These are phyloP conservation scores for Scalesia atractyloides DNA, from an alignment of 129 eudicot species.

Conservation along the genomic window DNA sequence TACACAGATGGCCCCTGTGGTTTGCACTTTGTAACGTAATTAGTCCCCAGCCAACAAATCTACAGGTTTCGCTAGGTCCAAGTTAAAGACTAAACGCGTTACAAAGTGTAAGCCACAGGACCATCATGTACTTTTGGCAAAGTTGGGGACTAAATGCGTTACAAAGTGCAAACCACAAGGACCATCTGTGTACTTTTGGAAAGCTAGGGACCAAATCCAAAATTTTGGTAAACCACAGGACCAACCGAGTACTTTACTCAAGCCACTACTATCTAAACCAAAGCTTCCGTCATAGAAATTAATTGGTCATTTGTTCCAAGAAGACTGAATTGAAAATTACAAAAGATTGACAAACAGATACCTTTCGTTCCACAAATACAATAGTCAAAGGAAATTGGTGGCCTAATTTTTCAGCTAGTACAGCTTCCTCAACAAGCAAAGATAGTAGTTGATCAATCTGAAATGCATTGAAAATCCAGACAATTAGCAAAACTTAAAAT, in stretches of 20 bases:
- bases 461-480: conserved; percentile 21
- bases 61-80: too few relatives aligned
- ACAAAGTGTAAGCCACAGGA: too few relatives aligned
- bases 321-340: not conserved
- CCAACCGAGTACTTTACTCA: not conserved
- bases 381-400: conserved; percentile 74
- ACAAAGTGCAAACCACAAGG: too few relatives aligned
- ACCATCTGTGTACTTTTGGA: too few relatives aligned
- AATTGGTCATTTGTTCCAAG: not conserved
- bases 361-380: conserved; percentile 93
- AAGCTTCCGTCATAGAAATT: not conserved
- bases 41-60: too few relatives aligned
- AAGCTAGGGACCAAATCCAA: not conserved
- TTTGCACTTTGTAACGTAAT: too few relatives aligned
- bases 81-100: too few relatives aligned
- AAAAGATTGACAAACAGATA: conserved; percentile 26
- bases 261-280: not conserved
- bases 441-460: conserved; percentile 79
- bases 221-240: too few relatives aligned
- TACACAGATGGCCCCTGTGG: too few relatives aligned
- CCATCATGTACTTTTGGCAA: too few relatives aligned
- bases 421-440: conserved; percentile 80
- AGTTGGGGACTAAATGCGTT: too few relatives aligned
- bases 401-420: conserved; percentile 63
- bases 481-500: conserved; percentile 11